Evolutionary conservation across 805 yeast species (phyloP).

Genomic region (Yarrowia yakushimensis): DNA sequence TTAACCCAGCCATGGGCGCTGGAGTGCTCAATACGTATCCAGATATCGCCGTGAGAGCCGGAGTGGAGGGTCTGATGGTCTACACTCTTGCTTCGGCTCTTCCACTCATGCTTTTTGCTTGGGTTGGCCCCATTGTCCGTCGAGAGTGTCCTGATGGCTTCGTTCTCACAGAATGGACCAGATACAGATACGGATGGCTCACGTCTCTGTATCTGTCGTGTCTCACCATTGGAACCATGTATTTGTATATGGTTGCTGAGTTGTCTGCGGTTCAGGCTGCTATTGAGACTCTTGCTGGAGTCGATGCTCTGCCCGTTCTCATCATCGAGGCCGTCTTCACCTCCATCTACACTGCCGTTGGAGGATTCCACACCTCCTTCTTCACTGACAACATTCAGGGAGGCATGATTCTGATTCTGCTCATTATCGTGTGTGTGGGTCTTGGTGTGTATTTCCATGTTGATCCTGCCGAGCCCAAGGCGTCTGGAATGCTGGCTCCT

Average conservation of each 20-base stretch:
- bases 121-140: slow-evolving; percentile 76
- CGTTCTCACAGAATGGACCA: slow-evolving; percentile 92
- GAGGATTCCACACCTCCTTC: slow-evolving; percentile 87
- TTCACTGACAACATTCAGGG: slow-evolving; percentile 86
- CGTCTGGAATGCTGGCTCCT: slow-evolving; percentile 57
- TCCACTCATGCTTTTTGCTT: slow-evolving; percentile 78
- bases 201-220: slow-evolving; percentile 73
- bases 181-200: slow-evolving; percentile 68
- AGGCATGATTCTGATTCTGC: slow-evolving; percentile 58
- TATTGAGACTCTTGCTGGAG: slow-evolving; percentile 69
- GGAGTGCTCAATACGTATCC: slow-evolving; percentile 85
- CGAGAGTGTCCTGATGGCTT: slow-evolving; percentile 83
- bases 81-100: slow-evolving; percentile 76
- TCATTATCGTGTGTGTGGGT: slow-evolving; percentile 71
- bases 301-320: slow-evolving; percentile 74
- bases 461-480: slow-evolving; percentile 52
- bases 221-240: slow-evolving; percentile 77
- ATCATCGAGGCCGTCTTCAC: slow-evolving; percentile 85
- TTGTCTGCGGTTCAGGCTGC: slow-evolving; percentile 76
- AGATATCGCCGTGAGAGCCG: slow-evolving; percentile 79
- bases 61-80: slow-evolving; percentile 81
- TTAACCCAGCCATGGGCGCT: slow-evolving; percentile 71
- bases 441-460: slow-evolving; percentile 69
- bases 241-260: slow-evolving; percentile 80
- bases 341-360: slow-evolving; percentile 78